Conservation (phyloP, 208 protist genomes). For the Leishmania martiniquensis region DNA sequence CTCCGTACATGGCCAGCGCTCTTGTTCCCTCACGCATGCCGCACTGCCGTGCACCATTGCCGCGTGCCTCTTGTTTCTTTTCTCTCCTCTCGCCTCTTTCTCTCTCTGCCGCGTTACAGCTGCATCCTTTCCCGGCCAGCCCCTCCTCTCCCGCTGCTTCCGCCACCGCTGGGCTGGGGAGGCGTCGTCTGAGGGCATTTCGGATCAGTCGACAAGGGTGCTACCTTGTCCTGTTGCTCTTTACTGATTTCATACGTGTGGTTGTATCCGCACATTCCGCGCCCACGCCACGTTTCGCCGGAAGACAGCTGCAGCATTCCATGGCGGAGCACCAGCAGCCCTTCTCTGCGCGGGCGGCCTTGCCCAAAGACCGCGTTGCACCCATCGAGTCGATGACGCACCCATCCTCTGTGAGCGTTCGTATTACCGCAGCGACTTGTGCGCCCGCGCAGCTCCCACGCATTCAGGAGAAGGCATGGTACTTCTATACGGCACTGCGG, state of each 20-base stretch:
- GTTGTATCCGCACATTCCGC: neutral
- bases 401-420: neutral
- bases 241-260: neutral
- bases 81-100: neutral
- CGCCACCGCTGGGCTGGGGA: neutral
- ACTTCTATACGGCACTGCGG: conserved; percentile 6
- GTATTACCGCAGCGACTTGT: neutral
- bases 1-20: neutral
- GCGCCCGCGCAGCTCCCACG: neutral
- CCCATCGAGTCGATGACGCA: neutral
- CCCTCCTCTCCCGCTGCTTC: too few relatives aligned
- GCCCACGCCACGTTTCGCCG: neutral
- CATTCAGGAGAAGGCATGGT: conserved; percentile 6
- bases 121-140: too few relatives aligned
- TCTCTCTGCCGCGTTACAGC: too few relatives aligned
- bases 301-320: neutral
- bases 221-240: neutral
- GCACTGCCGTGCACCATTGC: neutral
- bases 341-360: neutral
- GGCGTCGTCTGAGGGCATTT: neutral
- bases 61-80: neutral
- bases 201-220: neutral
- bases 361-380: neutral
- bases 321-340: neutral
- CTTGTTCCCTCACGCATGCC: neutral